A percentile compares a stretch with the other conserved stretches of the same genome.
These are phyloP conservation scores for Fusarium graminum DNA, from an alignment of 2,329 filamentous ascomycete species.

Conservation along the genomic window DNA sequence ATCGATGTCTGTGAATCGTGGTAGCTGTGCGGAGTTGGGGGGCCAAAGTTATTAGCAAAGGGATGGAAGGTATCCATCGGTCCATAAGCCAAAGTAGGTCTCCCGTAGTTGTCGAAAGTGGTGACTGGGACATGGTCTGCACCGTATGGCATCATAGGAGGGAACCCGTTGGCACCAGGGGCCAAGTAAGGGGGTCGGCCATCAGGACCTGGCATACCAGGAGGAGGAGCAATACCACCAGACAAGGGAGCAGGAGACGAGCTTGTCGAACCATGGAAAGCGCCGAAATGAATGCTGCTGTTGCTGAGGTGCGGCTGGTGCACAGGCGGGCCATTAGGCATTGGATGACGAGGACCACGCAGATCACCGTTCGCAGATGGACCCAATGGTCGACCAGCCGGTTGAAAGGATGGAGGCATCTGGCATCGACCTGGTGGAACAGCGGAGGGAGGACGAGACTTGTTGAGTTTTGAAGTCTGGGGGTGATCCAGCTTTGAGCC, in stretches of 20 bases:
- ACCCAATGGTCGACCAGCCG: slow-evolving; percentile 51
- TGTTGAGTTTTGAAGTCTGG: slow-evolving; percentile 33
- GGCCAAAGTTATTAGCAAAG: slow-evolving; percentile 60
- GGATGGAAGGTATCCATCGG: slow-evolving; percentile 53
- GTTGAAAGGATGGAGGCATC: slow-evolving; percentile 60
- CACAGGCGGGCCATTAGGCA: slow-evolving; percentile 55
- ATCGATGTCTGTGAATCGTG: slow-evolving; percentile 71
- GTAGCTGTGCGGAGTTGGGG: slow-evolving; percentile 71
- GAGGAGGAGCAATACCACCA: slow-evolving; percentile 63
- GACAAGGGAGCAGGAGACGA: slow-evolving; percentile 68
- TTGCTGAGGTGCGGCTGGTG: slow-evolving; percentile 68
- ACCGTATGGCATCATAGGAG: slow-evolving; percentile 55
- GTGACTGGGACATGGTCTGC: slow-evolving; percentile 54
- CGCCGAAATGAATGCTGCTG: slow-evolving; percentile 69
- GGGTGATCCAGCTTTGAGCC: slow-evolving; percentile 31
- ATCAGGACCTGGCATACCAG: slow-evolving; percentile 57
- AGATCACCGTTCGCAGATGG: slow-evolving; percentile 53
- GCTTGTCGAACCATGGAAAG: slow-evolving; percentile 66
- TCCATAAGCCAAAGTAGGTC: slow-evolving; percentile 54
- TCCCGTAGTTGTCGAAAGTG: slow-evolving; percentile 56
- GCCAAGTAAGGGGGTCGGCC: slow-evolving; percentile 54
- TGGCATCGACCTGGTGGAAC: slow-evolving; percentile 57
- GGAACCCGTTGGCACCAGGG: slow-evolving; percentile 53
- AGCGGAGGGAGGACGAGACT: slow-evolving; percentile 50
- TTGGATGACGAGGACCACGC: slow-evolving; percentile 51